Conservation (phyloP, 371 early-diverging fungal genomes). For the Mortierella sp. region DNA sequence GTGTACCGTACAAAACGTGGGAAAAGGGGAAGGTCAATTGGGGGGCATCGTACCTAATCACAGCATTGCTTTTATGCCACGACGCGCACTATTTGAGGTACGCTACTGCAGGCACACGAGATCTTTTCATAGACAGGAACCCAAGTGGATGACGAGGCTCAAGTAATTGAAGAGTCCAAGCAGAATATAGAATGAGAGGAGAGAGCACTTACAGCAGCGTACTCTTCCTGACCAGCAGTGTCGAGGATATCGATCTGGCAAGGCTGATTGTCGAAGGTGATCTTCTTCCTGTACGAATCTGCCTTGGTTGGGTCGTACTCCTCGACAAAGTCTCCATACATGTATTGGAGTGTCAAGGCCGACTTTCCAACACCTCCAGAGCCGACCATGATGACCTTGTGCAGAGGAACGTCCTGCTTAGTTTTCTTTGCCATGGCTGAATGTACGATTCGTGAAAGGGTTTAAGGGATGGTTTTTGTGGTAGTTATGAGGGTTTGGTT, state of each 20-base stretch:
- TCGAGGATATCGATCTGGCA: conserved; percentile 93
- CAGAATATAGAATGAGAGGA: conserved; percentile 32
- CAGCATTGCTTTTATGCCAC: too few species aligned
- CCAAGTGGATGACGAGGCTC: too few species aligned
- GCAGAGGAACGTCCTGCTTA: conserved; percentile 77
- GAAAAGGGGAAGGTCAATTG: too few species aligned
- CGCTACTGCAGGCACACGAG: too few species aligned
- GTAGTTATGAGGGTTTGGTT: too few species aligned
- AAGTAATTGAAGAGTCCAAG: too few species aligned
- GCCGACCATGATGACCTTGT: conserved; percentile 94
- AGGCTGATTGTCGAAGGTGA: conserved; percentile 73
- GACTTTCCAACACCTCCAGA: conserved; percentile 95
- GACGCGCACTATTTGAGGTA: too few species aligned
- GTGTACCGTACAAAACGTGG: too few species aligned
- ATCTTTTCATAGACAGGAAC: too few species aligned
- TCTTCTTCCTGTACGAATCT: conserved; percentile 84
- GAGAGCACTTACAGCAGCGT: conserved; percentile 69
- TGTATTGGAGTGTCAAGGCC: conserved; percentile 90
- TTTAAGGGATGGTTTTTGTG: too few species aligned
- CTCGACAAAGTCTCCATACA: conserved; percentile 95
- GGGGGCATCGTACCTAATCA: too few species aligned
- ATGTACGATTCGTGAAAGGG: too few species aligned
- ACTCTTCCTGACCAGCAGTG: conserved; percentile 95
- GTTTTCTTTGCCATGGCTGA: conserved; percentile 62
- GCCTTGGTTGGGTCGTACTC: conserved; percentile 97